Evolutionary conservation across 2,329 filamentous ascomycete genomes (phyloP).

Genomic region (Biscogniauxia mediterranea): DNA sequence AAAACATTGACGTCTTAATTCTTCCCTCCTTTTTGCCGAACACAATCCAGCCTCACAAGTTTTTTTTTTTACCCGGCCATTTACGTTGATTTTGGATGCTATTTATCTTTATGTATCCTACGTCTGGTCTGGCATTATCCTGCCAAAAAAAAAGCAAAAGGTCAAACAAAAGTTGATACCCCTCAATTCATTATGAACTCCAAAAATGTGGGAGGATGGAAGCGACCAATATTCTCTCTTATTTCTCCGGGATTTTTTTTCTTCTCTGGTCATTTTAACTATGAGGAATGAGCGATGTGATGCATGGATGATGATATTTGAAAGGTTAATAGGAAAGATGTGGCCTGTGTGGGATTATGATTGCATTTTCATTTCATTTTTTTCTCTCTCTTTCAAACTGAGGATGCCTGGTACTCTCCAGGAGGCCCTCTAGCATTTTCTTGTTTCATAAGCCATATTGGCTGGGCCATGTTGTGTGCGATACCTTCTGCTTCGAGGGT

Average conservation of each 20-base stretch:
- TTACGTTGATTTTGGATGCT: neutral
- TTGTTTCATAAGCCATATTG: conserved; percentile 31
- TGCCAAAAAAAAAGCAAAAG: neutral
- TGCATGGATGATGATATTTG: conserved; percentile 23
- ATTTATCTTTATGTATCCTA: neutral
- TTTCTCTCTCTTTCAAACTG: conserved; percentile 11
- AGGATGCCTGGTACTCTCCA: neutral
- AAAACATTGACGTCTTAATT: neutral
- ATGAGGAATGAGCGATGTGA: conserved; percentile 29
- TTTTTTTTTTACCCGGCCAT: neutral
- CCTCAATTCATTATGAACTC: conserved; percentile 7
- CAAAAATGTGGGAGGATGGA: neutral
- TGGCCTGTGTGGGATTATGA: conserved; percentile 10
- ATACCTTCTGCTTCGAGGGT: conserved; percentile 34
- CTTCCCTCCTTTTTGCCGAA: neutral
- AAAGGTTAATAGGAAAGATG: conserved; percentile 13
- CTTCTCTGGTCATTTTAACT: conserved; percentile 23
- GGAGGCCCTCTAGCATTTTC: conserved; percentile 19
- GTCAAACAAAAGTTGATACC: conserved; percentile 18
- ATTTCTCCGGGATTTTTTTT: conserved; percentile 11
- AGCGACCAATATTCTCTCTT: conserved; percentile 9
- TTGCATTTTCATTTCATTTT: conserved; percentile 18
- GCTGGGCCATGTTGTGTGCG: conserved; percentile 34
- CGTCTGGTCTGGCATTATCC: neutral
- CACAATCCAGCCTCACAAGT: neutral